Evolutionary conservation across 768 basidiomycete species (phyloP), one percentile per base, ranked within the genome.

Genomic region (Pleurotus sapidus): DNA sequence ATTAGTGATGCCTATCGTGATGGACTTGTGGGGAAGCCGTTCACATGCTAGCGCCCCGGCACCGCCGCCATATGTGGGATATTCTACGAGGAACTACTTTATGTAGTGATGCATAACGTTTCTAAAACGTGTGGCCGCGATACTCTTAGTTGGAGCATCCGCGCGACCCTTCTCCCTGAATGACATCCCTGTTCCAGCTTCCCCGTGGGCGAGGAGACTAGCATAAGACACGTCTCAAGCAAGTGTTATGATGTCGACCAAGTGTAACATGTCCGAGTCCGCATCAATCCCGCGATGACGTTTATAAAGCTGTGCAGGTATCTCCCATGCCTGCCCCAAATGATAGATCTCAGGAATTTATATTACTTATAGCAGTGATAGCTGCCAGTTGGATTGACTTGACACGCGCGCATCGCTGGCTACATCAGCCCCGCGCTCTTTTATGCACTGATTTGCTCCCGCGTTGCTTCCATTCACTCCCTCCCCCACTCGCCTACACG

Each of bases 21-120:
- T 20, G 75, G 76, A 2, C 57, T 72, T 23, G 75, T 82, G 8
- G 77, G 79, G 18, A 72, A 72, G 55, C 81, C 81, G 3, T 83
- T 82, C 58, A 76, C 74, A 15, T 77, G 76, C 25, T 61, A 58
- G 17, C 55, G 24, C 42, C 7, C 55, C 27, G 30, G 30, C 30
- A 3, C 30, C 30, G 11, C 30, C 8, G 30, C 30, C 3, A 8
- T 34, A 3, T 3, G 30, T 34, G 30, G 9, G 30, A 34, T 34
- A n/a, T n/a, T n/a, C n/a, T n/a, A n/a, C n/a, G n/a, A n/a, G n/a
- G n/a, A n/a, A 34, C 30, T 34, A 34, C 30, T 34, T 30, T 30
- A 30, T 30, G 30, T 30, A 30, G 30, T 30, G 30, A 9, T 9
- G 9, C 30, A 34, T 34, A 34, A 8, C 3, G 30, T 11, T 8